These are phyloP conservation scores for Chionographis japonica DNA, from an alignment of 106 monocot species.

Conservation along the genomic window DNA sequence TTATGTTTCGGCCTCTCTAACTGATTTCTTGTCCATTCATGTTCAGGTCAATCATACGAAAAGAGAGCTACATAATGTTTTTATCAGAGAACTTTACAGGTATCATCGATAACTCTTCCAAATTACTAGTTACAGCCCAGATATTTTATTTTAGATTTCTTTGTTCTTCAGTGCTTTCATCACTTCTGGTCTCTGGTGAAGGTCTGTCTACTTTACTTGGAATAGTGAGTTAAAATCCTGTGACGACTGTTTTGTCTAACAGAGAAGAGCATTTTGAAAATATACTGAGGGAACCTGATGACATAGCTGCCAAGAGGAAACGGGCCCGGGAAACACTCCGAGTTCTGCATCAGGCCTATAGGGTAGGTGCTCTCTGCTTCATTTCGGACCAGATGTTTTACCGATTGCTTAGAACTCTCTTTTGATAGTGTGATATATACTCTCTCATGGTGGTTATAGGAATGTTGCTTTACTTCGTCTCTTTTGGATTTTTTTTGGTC, in stretches of 20 bases:
- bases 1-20: background rate
- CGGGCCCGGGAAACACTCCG: conserved; percentile 46
- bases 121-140: background rate
- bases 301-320: conserved; percentile 57
- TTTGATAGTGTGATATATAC: background rate
- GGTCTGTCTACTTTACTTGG: background rate
- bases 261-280: conserved; percentile 72
- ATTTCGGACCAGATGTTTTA: background rate
- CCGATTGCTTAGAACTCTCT: background rate
- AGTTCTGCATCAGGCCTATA: conserved; percentile 63
- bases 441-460: no score
- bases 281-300: conserved; percentile 69
- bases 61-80: conserved; percentile 86
- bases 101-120: conserved; percentile 13
- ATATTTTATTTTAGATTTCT: no score
- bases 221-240: background rate
- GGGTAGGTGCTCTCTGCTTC: conserved; percentile 22
- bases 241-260: conserved; percentile 1
- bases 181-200: no score
- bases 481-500: no score
- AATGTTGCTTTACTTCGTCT: no score
- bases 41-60: conserved; percentile 93
- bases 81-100: conserved; percentile 95
- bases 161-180: no score
- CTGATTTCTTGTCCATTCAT: conserved; percentile 6